Evolutionary conservation across 352 stramenopile genomes (phyloP).

Genomic region (Pythium myriotylum): DNA sequence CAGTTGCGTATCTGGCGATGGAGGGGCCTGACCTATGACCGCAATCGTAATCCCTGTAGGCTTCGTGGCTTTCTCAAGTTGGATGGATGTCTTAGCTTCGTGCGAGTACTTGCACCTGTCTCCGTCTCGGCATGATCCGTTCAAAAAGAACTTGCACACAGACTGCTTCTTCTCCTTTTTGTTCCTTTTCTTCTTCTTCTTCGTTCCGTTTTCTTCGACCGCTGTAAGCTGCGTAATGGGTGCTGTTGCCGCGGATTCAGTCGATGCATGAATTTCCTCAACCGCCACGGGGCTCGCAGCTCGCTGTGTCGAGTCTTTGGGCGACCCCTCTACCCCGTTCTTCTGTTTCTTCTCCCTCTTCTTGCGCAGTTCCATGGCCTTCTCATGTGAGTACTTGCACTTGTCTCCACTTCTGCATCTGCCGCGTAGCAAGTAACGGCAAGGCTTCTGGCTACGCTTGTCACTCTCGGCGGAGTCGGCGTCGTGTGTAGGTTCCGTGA

Average conservation of each 20-base stretch:
- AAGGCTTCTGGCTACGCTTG: slow-evolving; percentile 29
- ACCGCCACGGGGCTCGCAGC: slow-evolving; percentile 5
- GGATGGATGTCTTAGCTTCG: not conserved
- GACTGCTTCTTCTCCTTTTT: slow-evolving; percentile 7
- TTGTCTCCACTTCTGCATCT: slow-evolving; percentile 55
- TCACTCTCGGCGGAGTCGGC: not conserved
- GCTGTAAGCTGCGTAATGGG: not conserved
- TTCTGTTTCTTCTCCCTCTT: slow-evolving; percentile 24
- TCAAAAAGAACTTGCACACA: slow-evolving; percentile 56
- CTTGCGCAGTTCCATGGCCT: slow-evolving; percentile 27
- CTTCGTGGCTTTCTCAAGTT: slow-evolving; percentile 2
- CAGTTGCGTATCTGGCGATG: slow-evolving; percentile 5
- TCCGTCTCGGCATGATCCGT: slow-evolving; percentile 49
- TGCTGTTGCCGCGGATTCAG: not conserved
- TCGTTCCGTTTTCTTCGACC: not conserved
- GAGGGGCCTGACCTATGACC: slow-evolving; percentile 13
- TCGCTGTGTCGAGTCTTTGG: slow-evolving; percentile 10
- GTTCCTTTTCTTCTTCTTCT: slow-evolving; percentile 12
- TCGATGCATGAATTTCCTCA: not conserved
- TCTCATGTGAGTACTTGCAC: slow-evolving; percentile 52
- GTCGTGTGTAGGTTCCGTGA: slow-evolving; percentile 4
- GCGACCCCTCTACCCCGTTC: not conserved
- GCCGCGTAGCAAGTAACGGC: slow-evolving; percentile 55
- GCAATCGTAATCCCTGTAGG: slow-evolving; percentile 17
- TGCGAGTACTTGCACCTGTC: slow-evolving; percentile 68